Evolutionary conservation across 805 yeast genomes (phyloP).

Genomic region (Teunomyces gatunensis): DNA sequence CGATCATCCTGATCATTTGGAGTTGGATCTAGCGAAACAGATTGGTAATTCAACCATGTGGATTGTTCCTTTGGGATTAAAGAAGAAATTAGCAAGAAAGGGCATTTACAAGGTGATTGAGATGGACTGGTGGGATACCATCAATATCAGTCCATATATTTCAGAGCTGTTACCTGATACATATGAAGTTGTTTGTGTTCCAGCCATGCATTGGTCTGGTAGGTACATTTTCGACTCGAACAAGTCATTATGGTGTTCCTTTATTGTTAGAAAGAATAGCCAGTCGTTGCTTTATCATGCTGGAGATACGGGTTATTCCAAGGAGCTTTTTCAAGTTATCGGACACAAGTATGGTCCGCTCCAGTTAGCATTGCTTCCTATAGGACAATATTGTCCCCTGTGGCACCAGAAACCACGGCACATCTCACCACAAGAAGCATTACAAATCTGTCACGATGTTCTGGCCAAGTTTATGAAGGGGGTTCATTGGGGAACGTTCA

Average conservation of each 20-base stretch:
- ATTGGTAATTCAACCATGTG: slow-evolving; percentile 63
- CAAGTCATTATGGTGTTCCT: slow-evolving; percentile 85
- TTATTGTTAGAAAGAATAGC: slow-evolving; percentile 62
- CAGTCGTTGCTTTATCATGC: slow-evolving; percentile 82
- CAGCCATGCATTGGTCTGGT: slow-evolving; percentile 98
- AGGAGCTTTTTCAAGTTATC: slow-evolving; percentile 67
- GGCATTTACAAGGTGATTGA: slow-evolving; percentile 68
- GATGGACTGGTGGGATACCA: slow-evolving; percentile 87
- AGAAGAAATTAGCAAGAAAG: slow-evolving; percentile 51
- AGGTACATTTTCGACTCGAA: slow-evolving; percentile 78
- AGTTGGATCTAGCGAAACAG: slow-evolving; percentile 51
- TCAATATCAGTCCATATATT: slow-evolving; percentile 38
- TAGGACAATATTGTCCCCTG: slow-evolving; percentile 92
- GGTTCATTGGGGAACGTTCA: slow-evolving; percentile 96
- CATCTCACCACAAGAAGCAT: slow-evolving; percentile 75
- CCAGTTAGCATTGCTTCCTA: slow-evolving; percentile 72
- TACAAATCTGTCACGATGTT: slow-evolving; percentile 63
- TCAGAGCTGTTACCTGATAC: slow-evolving; percentile 38
- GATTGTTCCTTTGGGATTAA: slow-evolving; percentile 86
- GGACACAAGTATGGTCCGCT: slow-evolving; percentile 58
- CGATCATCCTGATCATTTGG: slow-evolving; percentile 95
- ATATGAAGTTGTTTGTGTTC: slow-evolving; percentile 83
- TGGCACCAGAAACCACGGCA: slow-evolving; percentile 95
- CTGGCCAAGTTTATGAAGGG: slow-evolving; percentile 68
- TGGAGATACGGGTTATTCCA: slow-evolving; percentile 91